Percentiles rank a stretch among this genome's conserved stretches.
Evolutionary conservation across 768 basidiomycete genomes (phyloP).

Genomic region (Auriculariales sp.): DNA sequence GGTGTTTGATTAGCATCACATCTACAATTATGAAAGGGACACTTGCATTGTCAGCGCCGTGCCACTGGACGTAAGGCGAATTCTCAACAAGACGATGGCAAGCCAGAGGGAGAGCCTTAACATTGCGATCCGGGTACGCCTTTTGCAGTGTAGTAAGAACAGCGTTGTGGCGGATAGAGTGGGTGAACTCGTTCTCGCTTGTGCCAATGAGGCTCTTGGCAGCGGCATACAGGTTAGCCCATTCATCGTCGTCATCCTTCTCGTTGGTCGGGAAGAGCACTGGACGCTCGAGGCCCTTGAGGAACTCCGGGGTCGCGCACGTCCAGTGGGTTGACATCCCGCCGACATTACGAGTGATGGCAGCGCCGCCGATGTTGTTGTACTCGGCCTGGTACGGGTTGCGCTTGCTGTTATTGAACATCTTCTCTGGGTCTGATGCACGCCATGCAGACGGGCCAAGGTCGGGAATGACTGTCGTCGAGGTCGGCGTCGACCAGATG

Average conservation of each 20-base stretch:
- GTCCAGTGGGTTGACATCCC: conserved; percentile 15
- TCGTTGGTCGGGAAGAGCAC: conserved; percentile 1
- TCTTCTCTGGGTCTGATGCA: neutral
- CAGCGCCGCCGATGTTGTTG: conserved; percentile 10
- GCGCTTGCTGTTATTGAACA: conserved; percentile 3
- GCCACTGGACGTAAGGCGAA: conserved; percentile 12
- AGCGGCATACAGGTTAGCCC: conserved; percentile 10
- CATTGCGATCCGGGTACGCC: conserved; percentile 1
- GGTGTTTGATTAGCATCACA: neutral
- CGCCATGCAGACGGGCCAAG: conserved; percentile 8
- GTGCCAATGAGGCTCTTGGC: conserved; percentile 12
- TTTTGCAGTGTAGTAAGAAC: conserved; percentile 10
- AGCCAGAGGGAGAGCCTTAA: conserved; percentile 12
- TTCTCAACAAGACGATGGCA: conserved; percentile 10
- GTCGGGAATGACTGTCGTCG: conserved; percentile 4
- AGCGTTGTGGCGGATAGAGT: conserved; percentile 13
- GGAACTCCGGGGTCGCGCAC: conserved; percentile 11
- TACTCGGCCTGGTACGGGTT: conserved; percentile 10
- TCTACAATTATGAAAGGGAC: neutral
- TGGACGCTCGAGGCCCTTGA: conserved; percentile 8
- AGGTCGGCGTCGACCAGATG: conserved; percentile 9
- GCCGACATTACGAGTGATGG: conserved; percentile 14
- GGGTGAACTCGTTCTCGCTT: conserved; percentile 8
- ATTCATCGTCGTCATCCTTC: conserved; percentile 3
- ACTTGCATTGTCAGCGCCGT: conserved; percentile 7